Evolutionary conservation across 441 rosid genomes (phyloP), one percentile per base, ranked within the genome.

Genomic region (Gossypium schwendimanii): DNA sequence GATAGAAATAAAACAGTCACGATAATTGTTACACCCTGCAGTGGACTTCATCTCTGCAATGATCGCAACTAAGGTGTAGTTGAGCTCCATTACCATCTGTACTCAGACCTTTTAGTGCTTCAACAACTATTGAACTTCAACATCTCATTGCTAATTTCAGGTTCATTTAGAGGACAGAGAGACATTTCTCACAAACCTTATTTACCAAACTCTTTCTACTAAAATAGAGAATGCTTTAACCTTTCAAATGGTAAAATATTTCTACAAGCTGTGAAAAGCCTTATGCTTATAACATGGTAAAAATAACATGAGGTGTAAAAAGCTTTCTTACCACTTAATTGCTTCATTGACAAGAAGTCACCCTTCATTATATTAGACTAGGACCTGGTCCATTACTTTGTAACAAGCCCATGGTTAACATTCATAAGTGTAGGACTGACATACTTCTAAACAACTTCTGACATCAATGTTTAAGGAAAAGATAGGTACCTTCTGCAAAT

Each of bases 131-230:
- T 15, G 11, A 66, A 47, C 33, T 47, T 18, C 24, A 49, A 24
- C 41, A 49, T 47, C 58, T 24, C 70, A 49, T 66, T 66, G 53
- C 53, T 66, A 47, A 66, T 63, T 63, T 63, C 41, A 26, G n/a
- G 21, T 66, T 8, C 23, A 15, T n/a, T 49, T 1, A n/a, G 14
- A 65, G 57, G 57, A 62, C 36, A 41, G 8, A 61, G 18, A 62
- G 66, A 33, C 49, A 44, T 44, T 44, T 44, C 49, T 23, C n/a
- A 10, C 49, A 36, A 63, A 63, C 14, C 49, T 33, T 36, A 26
- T 24, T 26, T 26, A 36, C 50, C 49, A 15, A 10, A 17, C 21
- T 45, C 41, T 63, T 23, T 36, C 49, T 23, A 23, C 39, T 47
- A 17, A 65, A 7, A 47, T 64, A 24, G 69, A 20, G n/a, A 23